These are phyloP conservation scores for Miamiensis avidus DNA, from an alignment of 169 alveolate genomes.

Conservation along the genomic window DNA sequence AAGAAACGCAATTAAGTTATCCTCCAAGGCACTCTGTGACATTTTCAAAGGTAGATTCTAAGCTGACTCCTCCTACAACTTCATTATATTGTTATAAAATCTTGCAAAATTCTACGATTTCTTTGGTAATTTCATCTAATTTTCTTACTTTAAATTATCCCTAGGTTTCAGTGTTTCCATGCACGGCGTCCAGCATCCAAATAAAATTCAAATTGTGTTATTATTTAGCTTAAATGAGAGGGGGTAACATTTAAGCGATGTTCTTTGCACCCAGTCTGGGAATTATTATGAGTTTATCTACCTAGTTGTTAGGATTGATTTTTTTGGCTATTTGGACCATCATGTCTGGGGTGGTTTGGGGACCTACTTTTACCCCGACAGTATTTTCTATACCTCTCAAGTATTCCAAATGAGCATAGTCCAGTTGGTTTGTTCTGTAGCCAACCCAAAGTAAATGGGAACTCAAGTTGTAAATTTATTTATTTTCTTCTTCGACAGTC, in stretches of 20 bases:
- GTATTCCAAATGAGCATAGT: constrained; percentile 71
- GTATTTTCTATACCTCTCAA: constrained; percentile 69
- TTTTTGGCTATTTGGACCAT: constrained; percentile 33
- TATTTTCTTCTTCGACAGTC: constrained; percentile 21
- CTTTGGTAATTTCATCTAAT: constrained; percentile 31
- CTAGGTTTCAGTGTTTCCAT: constrained; percentile 61
- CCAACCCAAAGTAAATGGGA: constrained; percentile 79
- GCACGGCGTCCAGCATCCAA: constrained; percentile 79
- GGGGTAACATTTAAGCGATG: constrained; percentile 31
- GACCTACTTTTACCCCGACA: constrained; percentile 78
- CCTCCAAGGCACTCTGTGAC: constrained; percentile 69
- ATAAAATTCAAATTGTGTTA: constrained; percentile 51
- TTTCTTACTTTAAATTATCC: constrained; percentile 32
- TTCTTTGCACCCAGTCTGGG: constrained; percentile 59
- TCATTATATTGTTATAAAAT: constrained; percentile 25
- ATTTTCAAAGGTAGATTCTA: constrained; percentile 52
- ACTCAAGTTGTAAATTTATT: constrained; percentile 36
- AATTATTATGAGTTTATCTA: constrained; percentile 64
- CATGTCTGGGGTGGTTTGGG: constrained; percentile 47
- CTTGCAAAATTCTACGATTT: constrained; percentile 19
- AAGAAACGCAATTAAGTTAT: constrained; percentile 35
- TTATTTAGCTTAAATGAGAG: constrained; percentile 39
- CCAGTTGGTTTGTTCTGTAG: constrained; percentile 68
- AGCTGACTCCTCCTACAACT: constrained; percentile 47
- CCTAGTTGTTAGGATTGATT: constrained; percentile 58